These are phyloP conservation scores for Xylariaceae sp. DNA, from an alignment of 2,329 filamentous ascomycete species.

Conservation along the genomic window DNA sequence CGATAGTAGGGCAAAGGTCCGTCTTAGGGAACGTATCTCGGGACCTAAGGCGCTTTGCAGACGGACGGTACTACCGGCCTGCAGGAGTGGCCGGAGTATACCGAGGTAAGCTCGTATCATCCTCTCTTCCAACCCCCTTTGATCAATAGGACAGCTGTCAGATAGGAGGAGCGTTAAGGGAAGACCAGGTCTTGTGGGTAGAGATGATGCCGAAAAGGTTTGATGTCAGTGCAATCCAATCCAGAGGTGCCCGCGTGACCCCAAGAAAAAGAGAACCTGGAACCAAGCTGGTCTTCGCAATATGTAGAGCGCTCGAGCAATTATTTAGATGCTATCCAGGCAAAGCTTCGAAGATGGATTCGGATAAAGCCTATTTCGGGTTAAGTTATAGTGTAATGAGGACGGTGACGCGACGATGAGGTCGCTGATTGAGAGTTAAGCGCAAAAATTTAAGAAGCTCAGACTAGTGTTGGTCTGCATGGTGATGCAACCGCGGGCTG, in stretches of 20 bases:
- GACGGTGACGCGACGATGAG: conserved; percentile 22
- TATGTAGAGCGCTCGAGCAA: background rate
- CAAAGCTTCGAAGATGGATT: background rate
- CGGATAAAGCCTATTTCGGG: background rate
- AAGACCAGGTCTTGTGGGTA: background rate
- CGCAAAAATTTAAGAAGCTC: conserved; percentile 24
- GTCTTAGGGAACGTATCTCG: conserved; percentile 24
- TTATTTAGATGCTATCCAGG: background rate
- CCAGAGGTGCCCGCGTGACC: conserved; percentile 15
- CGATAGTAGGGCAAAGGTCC: conserved; percentile 28
- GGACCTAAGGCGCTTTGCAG: conserved; percentile 27
- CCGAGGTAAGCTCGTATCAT: conserved; percentile 27
- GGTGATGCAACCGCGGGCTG: conserved; percentile 24
- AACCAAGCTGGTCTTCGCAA: background rate
- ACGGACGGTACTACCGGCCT: conserved; percentile 17
- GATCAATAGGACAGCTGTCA: background rate
- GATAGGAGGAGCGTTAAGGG: background rate
- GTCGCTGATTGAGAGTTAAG: conserved; percentile 6
- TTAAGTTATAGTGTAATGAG: background rate
- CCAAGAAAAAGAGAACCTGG: background rate
- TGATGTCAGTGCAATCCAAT: conserved; percentile 1
- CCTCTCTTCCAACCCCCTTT: background rate
- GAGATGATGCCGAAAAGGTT: background rate
- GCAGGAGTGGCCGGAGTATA: conserved; percentile 23
- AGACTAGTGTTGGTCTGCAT: conserved; percentile 22